Evolutionary conservation across 108 stramenopile genomes (phyloP), one percentile per base, ranked within the genome.

Genomic region (Nannochloropsis gaditana): DNA sequence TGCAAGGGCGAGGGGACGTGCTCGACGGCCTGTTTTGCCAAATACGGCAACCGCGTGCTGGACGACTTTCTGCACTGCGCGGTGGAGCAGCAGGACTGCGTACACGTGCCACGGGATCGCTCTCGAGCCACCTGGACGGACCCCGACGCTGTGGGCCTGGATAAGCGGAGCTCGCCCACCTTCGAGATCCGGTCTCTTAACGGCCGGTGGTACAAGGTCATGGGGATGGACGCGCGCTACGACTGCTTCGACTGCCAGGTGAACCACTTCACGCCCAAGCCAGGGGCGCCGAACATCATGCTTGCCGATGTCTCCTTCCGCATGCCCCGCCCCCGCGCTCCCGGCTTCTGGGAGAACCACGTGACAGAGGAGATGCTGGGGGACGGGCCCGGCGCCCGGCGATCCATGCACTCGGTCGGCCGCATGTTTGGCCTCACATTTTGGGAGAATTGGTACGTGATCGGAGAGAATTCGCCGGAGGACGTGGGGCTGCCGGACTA

Each of bases 401-500:
- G 89, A 2, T 86, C 88, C 42, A 83, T 89, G 50, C 84, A 85
- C 82, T 95, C 94, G 10, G 91, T 92, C 47, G 96, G 96, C 2
- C 94, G 94, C 90, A 96, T 97, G 95, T 96, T 95, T 84, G 96
- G 96, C 41, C 90, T 97, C 19, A 90, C 92, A 91, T 98, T 98
- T 92, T 95, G 96, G 94, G 97, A 98, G 87, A 98, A 98, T 88
- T 98, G 96, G 96, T 98, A 94, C 86, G 90, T 95, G 45, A 94
- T 94, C 73, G 95, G 94, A 44, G 93, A 93, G 91, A 95, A 93
- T 83, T 93, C 93, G 82, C 92, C 92, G n/a, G 91, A 85, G 82
- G 91, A 84, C 83, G 93, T 90, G 42, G 95, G 93, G 84, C n/a
- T 11, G 88, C 79, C 44, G 87, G 87, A 41, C 84, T 98, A 94